Evolutionary conservation across 257 asterid species (phyloP).

Genomic region (Datura wrightii): DNA sequence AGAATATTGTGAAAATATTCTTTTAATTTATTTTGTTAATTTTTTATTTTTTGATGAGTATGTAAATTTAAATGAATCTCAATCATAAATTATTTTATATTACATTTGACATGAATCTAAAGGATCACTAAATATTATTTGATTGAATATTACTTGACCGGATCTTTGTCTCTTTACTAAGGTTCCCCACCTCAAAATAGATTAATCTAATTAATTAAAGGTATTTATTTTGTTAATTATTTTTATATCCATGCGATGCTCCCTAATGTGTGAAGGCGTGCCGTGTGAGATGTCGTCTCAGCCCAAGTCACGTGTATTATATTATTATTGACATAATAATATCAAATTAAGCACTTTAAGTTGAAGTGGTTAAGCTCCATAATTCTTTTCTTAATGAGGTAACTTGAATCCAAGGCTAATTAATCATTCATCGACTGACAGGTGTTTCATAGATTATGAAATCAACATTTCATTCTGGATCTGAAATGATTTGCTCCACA

Average conservation of each 20-base stretch:
- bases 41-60: no score
- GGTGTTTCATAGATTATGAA: background rate
- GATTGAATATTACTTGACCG: no score
- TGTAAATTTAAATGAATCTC: no score
- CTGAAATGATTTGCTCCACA: background rate
- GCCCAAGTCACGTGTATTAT: background rate
- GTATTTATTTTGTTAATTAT: background rate
- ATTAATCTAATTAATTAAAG: background rate
- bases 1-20: no score
- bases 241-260: background rate
- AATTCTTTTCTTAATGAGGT: background rate
- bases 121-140: no score
- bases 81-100: no score
- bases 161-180: no score
- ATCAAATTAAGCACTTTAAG: constrained; percentile 7
- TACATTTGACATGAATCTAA: no score
- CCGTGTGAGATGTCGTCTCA: background rate
- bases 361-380: background rate
- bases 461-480: background rate
- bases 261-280: background rate
- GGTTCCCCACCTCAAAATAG: background rate
- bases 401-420: background rate
- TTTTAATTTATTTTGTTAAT: no score
- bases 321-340: background rate
- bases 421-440: background rate